These are phyloP conservation scores for Tetradesmus lagerheimii DNA, from an alignment of 139 green algal genomes.

Conservation along the genomic window DNA sequence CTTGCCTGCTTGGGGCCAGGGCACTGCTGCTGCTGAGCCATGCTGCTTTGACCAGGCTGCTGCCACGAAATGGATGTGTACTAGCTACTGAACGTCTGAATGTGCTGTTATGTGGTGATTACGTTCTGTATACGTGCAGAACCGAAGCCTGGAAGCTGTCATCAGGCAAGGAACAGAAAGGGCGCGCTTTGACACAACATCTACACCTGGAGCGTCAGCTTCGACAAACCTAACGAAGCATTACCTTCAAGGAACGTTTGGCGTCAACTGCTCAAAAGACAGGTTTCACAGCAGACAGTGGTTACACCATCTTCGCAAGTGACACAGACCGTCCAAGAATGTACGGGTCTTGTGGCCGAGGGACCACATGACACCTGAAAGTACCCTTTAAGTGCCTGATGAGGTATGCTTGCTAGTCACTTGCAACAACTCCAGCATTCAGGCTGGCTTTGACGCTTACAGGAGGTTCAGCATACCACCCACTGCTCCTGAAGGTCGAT, in stretches of 20 bases:
- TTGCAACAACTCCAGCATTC: neutral
- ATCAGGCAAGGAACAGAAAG: neutral
- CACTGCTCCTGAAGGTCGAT: neutral
- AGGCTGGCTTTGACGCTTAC: neutral
- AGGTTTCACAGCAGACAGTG: too few relatives aligned
- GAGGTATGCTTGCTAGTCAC: neutral
- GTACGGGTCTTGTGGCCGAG: neutral
- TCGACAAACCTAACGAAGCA: too few relatives aligned
- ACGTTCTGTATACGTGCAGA: neutral
- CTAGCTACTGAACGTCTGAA: neutral
- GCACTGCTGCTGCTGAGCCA: neutral
- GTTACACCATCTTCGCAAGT: neutral
- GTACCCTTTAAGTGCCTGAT: neutral
- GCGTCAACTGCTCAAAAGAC: too few relatives aligned
- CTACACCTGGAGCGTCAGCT: too few relatives aligned
- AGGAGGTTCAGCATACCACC: neutral
- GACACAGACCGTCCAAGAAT: neutral
- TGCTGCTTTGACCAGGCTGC: conserved; percentile 1
- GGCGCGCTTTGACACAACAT: neutral
- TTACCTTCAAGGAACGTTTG: too few relatives aligned
- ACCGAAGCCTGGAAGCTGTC: neutral
- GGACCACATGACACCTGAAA: neutral
- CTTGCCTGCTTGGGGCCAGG: neutral
- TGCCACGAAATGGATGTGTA: neutral
- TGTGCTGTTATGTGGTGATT: neutral